These are phyloP conservation scores for Fraxinus americana DNA, from an alignment of 257 asterid genomes.

Conservation along the genomic window DNA sequence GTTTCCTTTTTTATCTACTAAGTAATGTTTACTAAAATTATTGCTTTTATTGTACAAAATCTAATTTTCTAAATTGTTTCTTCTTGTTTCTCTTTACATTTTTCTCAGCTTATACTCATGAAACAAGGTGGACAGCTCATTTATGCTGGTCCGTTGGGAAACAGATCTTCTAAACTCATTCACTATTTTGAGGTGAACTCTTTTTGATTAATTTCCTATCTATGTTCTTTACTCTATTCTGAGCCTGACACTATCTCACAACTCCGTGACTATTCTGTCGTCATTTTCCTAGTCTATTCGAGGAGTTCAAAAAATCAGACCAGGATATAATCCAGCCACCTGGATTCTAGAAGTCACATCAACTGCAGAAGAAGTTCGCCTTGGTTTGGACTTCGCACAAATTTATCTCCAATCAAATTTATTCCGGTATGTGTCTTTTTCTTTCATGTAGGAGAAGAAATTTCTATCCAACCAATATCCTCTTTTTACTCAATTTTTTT, in stretches of 20 bases:
- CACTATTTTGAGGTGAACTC: constrained; percentile 74
- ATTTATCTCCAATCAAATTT: constrained; percentile 60
- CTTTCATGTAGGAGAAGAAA: background rate
- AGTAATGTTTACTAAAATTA: background rate
- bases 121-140: constrained; percentile 91
- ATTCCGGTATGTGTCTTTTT: constrained; percentile 44
- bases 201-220: constrained; percentile 9
- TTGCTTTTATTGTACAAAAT: background rate
- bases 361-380: constrained; percentile 66
- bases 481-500: background rate
- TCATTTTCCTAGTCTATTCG: constrained; percentile 46
- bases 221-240: background rate
- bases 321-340: constrained; percentile 87
- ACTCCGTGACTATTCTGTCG: background rate
- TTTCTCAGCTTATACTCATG: constrained; percentile 71
- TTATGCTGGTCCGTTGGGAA: constrained; percentile 91
- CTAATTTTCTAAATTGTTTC: background rate
- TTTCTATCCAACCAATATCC: background rate
- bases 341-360: constrained; percentile 93
- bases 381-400: constrained; percentile 73
- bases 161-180: constrained; percentile 61
- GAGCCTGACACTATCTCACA: background rate
- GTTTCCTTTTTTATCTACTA: constrained; percentile 32
- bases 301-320: constrained; percentile 63
- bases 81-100: constrained; percentile 9